Evolutionary conservation across 139 green algal species (phyloP).

Genomic region (Volvox reticuliferus): DNA sequence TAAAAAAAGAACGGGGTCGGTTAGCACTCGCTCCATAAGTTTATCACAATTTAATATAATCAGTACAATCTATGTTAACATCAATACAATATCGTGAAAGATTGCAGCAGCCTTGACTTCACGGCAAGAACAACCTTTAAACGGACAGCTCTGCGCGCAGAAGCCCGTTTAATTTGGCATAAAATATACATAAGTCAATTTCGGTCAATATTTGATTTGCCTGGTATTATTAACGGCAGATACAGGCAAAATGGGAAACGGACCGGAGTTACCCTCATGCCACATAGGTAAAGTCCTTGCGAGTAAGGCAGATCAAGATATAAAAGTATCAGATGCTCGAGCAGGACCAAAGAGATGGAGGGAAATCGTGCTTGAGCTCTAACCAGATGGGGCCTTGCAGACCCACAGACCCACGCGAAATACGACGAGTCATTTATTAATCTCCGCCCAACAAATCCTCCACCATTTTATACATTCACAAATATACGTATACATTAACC

Average conservation of each 20-base stretch:
- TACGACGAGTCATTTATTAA: neutral
- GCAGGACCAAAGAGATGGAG: neutral
- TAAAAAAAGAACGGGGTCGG: too few species aligned
- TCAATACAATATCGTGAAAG: too few species aligned
- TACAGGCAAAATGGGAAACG: neutral
- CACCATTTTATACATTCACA: too few species aligned
- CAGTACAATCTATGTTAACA: too few species aligned
- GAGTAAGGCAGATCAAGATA: neutral
- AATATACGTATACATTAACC: neutral
- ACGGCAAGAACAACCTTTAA: neutral
- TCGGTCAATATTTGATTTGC: neutral
- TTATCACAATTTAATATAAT: too few species aligned
- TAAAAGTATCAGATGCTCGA: neutral
- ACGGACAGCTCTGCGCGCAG: neutral
- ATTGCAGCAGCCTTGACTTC: too few species aligned
- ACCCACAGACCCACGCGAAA: constrained; percentile 18
- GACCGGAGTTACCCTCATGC: neutral
- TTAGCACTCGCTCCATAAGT: too few species aligned
- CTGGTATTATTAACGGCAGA: neutral
- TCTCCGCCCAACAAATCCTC: neutral
- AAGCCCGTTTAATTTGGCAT: neutral
- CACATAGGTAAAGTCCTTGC: too few species aligned
- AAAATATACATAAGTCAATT: neutral
- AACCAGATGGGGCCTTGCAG: neutral
- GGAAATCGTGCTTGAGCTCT: neutral